Base-by-base conservation (phyloP, 1,284 basidiomycete species). In the Tausonia pullulans region DNA sequence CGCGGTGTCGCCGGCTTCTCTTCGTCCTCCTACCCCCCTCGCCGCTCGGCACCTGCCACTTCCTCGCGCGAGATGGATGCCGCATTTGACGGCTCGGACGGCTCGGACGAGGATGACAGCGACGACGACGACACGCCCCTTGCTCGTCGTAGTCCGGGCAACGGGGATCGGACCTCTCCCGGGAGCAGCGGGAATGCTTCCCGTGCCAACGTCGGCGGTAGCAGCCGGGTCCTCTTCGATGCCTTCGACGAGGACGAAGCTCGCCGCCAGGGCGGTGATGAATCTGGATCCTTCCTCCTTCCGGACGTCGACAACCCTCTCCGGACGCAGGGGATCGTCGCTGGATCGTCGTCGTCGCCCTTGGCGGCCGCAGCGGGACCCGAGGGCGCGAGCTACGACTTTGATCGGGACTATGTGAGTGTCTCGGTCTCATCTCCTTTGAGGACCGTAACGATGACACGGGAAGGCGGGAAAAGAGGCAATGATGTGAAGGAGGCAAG, bases 351-450 rank as follows among this genome's bases (percentile, higher is more conserved):
- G 59, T 54, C 52, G 56, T 57, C 62, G 16, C 60, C 48, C 39
- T 45, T 16, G 39, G 40, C n/a, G 44, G 44, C 6, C 51, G 43
- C 59, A 58, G 44, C 53, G 57, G 40, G 27, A 46, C n/a, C 65
- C 57, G 69, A 8, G 72, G 75, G 58, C 76, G 78, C 3, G 77
- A 78, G 6, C 4, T 92, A 93, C 74, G 88, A 92, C 75, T 92
- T 91, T 75, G 88, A 90, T 73, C 80, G 87, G 43, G 86, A 88
- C 70, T 87, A 85, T 67, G 90, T 78, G 67, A 70, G 77, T 72
- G 40, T 39, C 43, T 45, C 68, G 27, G n/a, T n/a, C n/a, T n/a
- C n/a, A n/a, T n/a, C n/a, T n/a, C n/a, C n/a, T n/a, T n/a, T n/a
- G n/a, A n/a, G n/a, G n/a, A n/a, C n/a, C n/a, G n/a, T n/a, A n/a